Percentiles rank a stretch among this genome's conserved stretches.
These are phyloP conservation scores for Myxozyma sirexii DNA, from an alignment of 805 yeast species.

Conservation along the genomic window DNA sequence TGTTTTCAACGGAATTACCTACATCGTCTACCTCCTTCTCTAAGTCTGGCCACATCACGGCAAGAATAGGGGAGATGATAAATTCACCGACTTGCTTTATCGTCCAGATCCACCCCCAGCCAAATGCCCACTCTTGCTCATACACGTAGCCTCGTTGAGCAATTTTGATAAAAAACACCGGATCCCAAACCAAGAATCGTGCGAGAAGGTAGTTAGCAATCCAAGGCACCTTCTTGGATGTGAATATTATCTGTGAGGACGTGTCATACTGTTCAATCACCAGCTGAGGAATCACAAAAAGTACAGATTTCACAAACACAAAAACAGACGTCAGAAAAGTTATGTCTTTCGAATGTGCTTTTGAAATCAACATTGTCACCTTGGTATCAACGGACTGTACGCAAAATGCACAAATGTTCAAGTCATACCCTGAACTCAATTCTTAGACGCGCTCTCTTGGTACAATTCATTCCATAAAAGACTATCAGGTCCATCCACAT, in stretches of 20 bases:
- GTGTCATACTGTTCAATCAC: constrained; percentile 55
- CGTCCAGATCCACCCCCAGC: constrained; percentile 63
- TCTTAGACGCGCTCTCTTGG: too few relatives aligned
- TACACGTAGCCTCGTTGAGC: constrained; percentile 56
- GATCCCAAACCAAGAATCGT: constrained; percentile 76
- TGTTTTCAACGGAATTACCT: constrained; percentile 31
- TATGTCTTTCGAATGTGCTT: not conserved
- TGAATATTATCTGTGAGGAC: constrained; percentile 49
- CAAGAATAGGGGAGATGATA: constrained; percentile 13
- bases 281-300: constrained; percentile 45
- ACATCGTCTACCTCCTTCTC: constrained; percentile 20
- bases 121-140: constrained; percentile 91
- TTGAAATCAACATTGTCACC: not conserved
- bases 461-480: not conserved
- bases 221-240: constrained; percentile 19
- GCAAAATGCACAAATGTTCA: not conserved
- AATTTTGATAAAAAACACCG: constrained; percentile 69
- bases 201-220: constrained; percentile 31
- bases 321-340: constrained; percentile 23
- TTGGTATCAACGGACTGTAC: not conserved
- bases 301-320: constrained; percentile 42
- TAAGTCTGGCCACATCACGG: constrained; percentile 7
- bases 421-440: not conserved
- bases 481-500: too few relatives aligned
- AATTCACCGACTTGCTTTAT: constrained; percentile 14